phyloP scores from a whole-genome alignment of 2,329 filamentous ascomycete species.

The Leptographium lundbergii region DNA sequence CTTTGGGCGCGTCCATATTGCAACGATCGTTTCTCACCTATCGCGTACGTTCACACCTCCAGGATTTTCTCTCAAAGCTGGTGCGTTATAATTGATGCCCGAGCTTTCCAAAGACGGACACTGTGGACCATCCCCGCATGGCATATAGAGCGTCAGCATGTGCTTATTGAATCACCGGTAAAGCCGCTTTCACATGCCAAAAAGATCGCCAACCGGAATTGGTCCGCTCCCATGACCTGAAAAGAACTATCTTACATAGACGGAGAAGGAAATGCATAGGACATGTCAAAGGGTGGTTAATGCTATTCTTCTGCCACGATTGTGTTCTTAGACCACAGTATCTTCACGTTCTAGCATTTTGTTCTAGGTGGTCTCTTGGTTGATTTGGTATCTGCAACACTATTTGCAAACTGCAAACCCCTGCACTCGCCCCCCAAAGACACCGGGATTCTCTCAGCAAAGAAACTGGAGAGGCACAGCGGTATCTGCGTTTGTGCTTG shows the following conservation, averaged over 20 bases:
- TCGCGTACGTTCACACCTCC: background rate
- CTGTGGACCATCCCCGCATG: background rate
- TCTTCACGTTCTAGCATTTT: background rate
- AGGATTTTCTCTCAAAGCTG: background rate
- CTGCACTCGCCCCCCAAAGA: background rate
- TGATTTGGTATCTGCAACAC: background rate
- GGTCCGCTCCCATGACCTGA: background rate
- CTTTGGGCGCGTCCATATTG: background rate
- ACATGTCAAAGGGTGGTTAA: background rate
- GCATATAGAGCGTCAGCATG: background rate
- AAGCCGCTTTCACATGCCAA: constrained; percentile 2
- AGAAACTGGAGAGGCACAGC: background rate
- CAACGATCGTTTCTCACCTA: background rate
- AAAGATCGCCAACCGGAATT: background rate
- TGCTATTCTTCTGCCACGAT: background rate
- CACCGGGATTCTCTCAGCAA: background rate
- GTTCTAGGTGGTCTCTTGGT: background rate
- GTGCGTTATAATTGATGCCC: background rate
- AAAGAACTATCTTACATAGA: background rate
- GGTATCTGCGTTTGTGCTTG: background rate
- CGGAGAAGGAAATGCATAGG: too few relatives aligned
- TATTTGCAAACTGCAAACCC: background rate
- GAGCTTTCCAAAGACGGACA: background rate
- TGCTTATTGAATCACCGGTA: background rate
- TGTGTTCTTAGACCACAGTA: background rate